Base-by-base conservation (phyloP, 2,329 filamentous ascomycete species). In the Colletotrichum gigasporum region DNA sequence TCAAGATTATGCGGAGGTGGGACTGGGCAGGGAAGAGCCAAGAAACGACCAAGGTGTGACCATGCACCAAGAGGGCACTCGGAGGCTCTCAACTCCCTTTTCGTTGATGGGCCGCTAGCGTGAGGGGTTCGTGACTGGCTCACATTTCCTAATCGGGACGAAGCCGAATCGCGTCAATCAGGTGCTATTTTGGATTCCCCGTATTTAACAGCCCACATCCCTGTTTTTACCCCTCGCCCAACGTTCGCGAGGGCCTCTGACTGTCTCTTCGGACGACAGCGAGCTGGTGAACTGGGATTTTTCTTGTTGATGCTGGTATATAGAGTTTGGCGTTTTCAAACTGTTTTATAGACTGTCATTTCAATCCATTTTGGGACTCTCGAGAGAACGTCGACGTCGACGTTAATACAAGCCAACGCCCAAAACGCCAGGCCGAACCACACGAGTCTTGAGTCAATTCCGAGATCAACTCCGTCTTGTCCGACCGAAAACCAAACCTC, bases 61-160 rank as follows among this genome's bases (percentile, higher is more conserved):
- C 12, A 14, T 14, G 14, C 9, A 26, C 47, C 22, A 28, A 52
- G 14, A 20, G 8, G 60, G 60, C 20, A 59, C 16, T 37, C 3
- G n/a, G 30, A 63, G 60, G 60, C 60, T 51, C 44, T 12, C 44
- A 22, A 35, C n/a, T 59, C 45, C 54, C 41, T 30, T 52, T 58
- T 39, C 7, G 37, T 24, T n/a, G 11, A 24, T 51, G 24, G 32
- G 35, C 11, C 44, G 10, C 10, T 39, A 20, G 5, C 14, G 18
- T n/a, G n/a, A 55, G 52, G 52, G 52, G 48, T 56, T 39, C 44
- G 30, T 16, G 24, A 14, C 54, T 59, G 60, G 45, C 34, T 63
- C 53, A 12, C 10, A 39, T 59, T 63, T 11, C 54, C 60, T 52
- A 30, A 51, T 47, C 14, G 4, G 45, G 60, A 52, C 5, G 45